Conservation (phyloP, 495 filamentous ascomycete genomes). For the Penicillium goetzii region DNA sequence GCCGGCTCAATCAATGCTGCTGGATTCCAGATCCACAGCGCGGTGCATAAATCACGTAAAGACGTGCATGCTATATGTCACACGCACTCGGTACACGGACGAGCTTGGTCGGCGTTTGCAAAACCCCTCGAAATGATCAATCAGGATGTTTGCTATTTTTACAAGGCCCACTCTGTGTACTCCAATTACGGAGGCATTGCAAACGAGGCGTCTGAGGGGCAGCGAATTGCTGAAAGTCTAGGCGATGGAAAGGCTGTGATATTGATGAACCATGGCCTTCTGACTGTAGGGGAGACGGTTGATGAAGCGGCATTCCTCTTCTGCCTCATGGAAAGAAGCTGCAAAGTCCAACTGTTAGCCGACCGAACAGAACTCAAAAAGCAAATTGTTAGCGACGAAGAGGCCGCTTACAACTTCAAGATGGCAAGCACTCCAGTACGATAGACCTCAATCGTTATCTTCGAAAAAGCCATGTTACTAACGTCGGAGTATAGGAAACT, state of each 20-base stretch:
- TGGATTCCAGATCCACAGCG: constrained; percentile 60
- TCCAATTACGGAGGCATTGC: constrained; percentile 59
- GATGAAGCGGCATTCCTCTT: constrained; percentile 62
- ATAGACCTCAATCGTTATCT: not conserved
- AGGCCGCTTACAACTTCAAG: constrained; percentile 54
- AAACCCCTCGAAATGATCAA: constrained; percentile 39
- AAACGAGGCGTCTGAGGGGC: constrained; percentile 52
- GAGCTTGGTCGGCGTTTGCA: constrained; percentile 34
- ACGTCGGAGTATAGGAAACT: not conserved
- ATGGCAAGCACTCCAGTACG: constrained; percentile 1
- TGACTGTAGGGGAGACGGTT: constrained; percentile 56
- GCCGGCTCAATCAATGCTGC: constrained; percentile 53
- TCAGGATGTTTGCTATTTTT: constrained; percentile 56
- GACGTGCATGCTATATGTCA: constrained; percentile 43
- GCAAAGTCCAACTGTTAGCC: constrained; percentile 52
- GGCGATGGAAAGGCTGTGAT: constrained; percentile 51
- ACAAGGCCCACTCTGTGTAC: constrained; percentile 56
- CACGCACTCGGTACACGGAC: constrained; percentile 33
- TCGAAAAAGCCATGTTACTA: not conserved
- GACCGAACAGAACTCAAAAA: constrained; percentile 44
- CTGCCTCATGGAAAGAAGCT: constrained; percentile 53
- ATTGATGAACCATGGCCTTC: constrained; percentile 57
- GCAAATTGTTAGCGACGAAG: constrained; percentile 51
- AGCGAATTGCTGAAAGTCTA: constrained; percentile 53
- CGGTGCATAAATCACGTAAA: constrained; percentile 31